Evolutionary conservation across 2,329 filamentous ascomycete genomes (phyloP), one percentile per base, ranked within the genome.

Genomic region (Apiospora saccharicola): DNA sequence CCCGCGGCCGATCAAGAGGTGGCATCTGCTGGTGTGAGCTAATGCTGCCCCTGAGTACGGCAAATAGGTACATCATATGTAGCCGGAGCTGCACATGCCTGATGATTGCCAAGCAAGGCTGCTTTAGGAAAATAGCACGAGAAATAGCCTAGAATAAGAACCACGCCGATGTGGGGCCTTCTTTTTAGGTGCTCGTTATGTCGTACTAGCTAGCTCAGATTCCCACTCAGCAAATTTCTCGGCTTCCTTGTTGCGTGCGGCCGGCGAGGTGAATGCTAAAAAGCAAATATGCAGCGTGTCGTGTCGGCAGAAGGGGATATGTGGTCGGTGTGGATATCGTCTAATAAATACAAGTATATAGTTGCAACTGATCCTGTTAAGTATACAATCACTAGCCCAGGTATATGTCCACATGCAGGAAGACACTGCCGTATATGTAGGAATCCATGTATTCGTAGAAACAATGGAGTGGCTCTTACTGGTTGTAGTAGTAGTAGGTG

Each of bases 141-240:
- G 53, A 34, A 37, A 61, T 43, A 41, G 64, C 64, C 64, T 68
- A 41, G 43, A 68, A 68, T 68, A 68, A 41, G 64, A 68, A 68
- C 64, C 64, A 68, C 64, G 64, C 64, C 64, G 64, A 43, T 43
- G 64, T 68, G 64, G 64, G 37, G 7, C 30, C 53, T 46, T 46
- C 0, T 4, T 46, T 19, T 19, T 46, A 46, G 44, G 44, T 37
- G 37, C 3, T 37, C 37, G 37, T 19, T 19, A 16, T 37, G 30
- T 37, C 53, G 30, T 34, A 37, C 53, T 61, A 37, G 30, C 53
- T 37, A 61, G 19, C 22, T 41, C 53, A 30, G 53, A 37, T 61
- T 57, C 51, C 51, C 51, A 57, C 51, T 34, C 51, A 19, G 16
- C 51, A 57, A 57, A 34, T 22, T 34, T 34, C 26, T 14, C 51